A percentile compares a stretch with the other conserved stretches of the same genome.
phyloP scores from a whole-genome alignment of 2,329 filamentous ascomycete genomes.

The Endoconidiophora laricicola region DNA sequence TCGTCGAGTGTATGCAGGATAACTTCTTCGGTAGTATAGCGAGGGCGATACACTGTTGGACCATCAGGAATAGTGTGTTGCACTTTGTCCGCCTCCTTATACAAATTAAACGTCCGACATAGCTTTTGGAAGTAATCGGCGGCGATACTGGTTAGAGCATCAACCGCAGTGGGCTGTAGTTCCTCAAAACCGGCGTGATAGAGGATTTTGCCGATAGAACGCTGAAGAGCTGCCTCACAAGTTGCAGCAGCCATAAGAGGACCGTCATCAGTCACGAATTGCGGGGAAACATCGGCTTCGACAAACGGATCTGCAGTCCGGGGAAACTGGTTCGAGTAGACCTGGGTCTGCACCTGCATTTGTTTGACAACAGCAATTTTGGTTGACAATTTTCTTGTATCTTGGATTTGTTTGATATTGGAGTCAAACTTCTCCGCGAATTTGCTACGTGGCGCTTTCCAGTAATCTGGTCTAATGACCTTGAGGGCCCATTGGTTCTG shows the following conservation, averaged over 20 bases:
- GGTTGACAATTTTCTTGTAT: conserved; percentile 85
- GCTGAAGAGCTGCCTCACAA: conserved; percentile 69
- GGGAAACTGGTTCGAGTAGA: conserved; percentile 94
- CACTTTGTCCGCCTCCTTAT: conserved; percentile 52
- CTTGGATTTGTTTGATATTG: conserved; percentile 90
- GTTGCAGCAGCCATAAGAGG: conserved; percentile 73
- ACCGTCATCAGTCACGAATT: conserved; percentile 76
- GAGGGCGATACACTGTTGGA: conserved; percentile 30
- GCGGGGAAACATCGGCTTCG: conserved; percentile 73
- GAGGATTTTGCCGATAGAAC: conserved; percentile 84
- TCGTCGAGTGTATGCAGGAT: conserved; percentile 73
- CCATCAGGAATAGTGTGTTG: conserved; percentile 36
- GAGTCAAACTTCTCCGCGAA: conserved; percentile 68
- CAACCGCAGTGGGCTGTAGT: conserved; percentile 83
- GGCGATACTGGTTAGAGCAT: conserved; percentile 76
- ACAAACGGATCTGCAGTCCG: conserved; percentile 87
- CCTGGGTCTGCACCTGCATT: conserved; percentile 96
- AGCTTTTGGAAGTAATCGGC: conserved; percentile 81
- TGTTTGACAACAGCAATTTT: conserved; percentile 98
- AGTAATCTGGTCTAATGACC: conserved; percentile 58
- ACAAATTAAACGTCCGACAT: conserved; percentile 60
- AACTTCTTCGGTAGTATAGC: conserved; percentile 71
- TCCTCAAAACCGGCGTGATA: conserved; percentile 96
- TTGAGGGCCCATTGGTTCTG: conserved; percentile 71
- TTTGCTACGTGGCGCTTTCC: conserved; percentile 56